These are phyloP conservation scores for Conidiobolus coronatus DNA, from an alignment of 371 early-diverging fungal genomes.

Conservation along the genomic window DNA sequence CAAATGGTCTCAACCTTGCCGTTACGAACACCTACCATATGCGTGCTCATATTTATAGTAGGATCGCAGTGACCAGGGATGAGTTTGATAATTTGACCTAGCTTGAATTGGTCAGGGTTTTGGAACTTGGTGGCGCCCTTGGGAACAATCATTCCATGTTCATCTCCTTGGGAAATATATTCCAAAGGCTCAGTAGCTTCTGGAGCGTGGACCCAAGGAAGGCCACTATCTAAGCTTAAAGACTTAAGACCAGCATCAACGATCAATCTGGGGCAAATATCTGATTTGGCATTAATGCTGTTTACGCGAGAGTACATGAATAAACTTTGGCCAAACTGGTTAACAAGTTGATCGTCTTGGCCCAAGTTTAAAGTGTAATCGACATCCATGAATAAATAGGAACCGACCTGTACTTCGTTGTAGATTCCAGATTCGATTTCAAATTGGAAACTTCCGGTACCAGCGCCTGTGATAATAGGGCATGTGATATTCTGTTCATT, in stretches of 20 bases:
- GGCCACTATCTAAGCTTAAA: not conserved
- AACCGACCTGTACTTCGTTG: constrained; percentile 1
- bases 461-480: not conserved
- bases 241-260: constrained; percentile 2
- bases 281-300: not conserved
- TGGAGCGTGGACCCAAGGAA: not conserved
- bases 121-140: not conserved
- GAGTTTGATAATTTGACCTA: not conserved
- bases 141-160: constrained; percentile 2
- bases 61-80: constrained; percentile 3
- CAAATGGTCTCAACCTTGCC: not conserved
- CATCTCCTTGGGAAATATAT: constrained; percentile 2
- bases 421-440: constrained; percentile 3
- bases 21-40: not conserved
- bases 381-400: constrained; percentile 2
- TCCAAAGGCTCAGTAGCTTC: not conserved
- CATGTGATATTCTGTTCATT: not conserved
- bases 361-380: not conserved
- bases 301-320: not conserved
- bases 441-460: constrained; percentile 4
- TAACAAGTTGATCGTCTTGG: not conserved
- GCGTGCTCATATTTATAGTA: constrained; percentile 2
- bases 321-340: not conserved
- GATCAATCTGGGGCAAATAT: not conserved
- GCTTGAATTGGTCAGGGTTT: not conserved